Evolutionary conservation across 768 basidiomycete genomes (phyloP), one percentile per base, ranked within the genome.

Genomic region (Suillus cothurnatus): DNA sequence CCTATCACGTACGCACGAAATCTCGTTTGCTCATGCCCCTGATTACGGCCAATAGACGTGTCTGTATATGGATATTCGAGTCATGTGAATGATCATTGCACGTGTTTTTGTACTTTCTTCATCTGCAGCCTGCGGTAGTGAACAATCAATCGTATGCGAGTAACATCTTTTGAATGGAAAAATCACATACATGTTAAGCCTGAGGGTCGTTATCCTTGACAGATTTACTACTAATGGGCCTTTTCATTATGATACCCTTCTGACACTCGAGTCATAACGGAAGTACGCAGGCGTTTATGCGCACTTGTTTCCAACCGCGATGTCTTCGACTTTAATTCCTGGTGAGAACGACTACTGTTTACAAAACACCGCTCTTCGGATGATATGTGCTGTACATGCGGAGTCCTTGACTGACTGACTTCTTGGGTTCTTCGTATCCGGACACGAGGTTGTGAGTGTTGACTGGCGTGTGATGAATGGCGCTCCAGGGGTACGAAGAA

Each of bases 331-430:
- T 26, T 39, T 28, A 17, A 38, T 59, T 21, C 58, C 12, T 36
- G 52, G 38, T 39, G 38, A 41, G 57, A 58, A 26, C 8, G 12
- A 17, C 26, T 52, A 17, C n/a, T 59, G 17, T 59, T 38, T 19
- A 58, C 36, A 26, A 58, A 26, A 59, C 39, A 26, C 58, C 26
- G 58, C 4, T 58, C 57, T 58, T 57, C 56, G 23, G 7, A 19
- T 38, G 56, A 38, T 2, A 38, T 8, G 14, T 28, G 36, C 36
- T 39, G 17, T 26, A 26, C 50, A 28, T 52, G 50, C 8, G 50
- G 50, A 31, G 26, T 19, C 50, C 3, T 19, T 28, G 57, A 26
- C 26, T 39, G 23, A 26, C 15, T 56, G 28, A 21, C 52, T 53
- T 59, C 38, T 21, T 23, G 17, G 2, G 8, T 58, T 58, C 23